phyloP scores from a whole-genome alignment of 345 rosid genomes.

The Gossypium bickii region DNA sequence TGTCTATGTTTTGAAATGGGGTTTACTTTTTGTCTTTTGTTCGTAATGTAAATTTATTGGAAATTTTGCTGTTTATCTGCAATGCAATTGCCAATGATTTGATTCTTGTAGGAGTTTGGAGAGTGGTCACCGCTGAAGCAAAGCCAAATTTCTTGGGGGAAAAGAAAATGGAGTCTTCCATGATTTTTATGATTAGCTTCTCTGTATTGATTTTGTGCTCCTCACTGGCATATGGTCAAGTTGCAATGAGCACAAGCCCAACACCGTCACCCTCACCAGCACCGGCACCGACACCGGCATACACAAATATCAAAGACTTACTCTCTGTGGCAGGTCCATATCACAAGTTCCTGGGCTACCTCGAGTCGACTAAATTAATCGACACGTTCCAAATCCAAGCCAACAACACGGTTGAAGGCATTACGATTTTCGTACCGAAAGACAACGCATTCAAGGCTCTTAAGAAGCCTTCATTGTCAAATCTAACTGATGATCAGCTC shows the following conservation, averaged over 20 bases:
- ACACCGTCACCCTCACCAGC: neutral
- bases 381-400: neutral
- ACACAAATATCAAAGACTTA: neutral
- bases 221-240: neutral
- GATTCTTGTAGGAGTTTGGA: conserved; percentile 22
- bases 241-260: neutral
- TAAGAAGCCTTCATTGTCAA: neutral
- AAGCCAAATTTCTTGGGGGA: neutral
- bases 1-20: neutral
- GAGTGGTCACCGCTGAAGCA: conserved; percentile 13
- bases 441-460: neutral
- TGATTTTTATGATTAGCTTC: neutral
- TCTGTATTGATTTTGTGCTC: neutral
- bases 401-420: neutral
- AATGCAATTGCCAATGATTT: neutral
- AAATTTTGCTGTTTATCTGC: neutral
- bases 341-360: neutral
- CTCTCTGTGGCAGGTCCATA: neutral
- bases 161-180: neutral
- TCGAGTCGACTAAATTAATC: neutral
- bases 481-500: neutral
- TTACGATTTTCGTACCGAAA: neutral
- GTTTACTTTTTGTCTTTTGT: neutral
- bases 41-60: neutral
- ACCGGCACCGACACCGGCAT: neutral